Evolutionary conservation across 1,284 basidiomycete genomes (phyloP), one percentile per base, ranked within the genome.

Genomic region (Amylostereum chailletii): DNA sequence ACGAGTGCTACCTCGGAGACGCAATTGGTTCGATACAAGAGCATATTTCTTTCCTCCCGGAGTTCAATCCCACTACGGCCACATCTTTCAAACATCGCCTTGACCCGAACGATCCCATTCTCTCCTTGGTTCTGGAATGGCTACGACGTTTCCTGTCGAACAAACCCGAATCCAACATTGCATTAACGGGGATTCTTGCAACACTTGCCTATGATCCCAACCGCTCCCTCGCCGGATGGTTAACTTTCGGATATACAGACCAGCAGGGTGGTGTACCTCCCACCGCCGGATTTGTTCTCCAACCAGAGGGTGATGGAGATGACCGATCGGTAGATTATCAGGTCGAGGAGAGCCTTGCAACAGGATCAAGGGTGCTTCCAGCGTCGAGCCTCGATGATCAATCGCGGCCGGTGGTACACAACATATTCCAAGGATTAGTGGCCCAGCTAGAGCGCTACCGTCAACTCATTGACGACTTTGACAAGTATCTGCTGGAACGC

Each of bases 181-280:
- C 90, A 0, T 67, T 97, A 53, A 96, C 91, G 0, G 91, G 90
- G 6, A 79, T 85, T 2, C 64, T 97, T 8, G 78, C 87, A 0
- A 80, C 83, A 3, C 70, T 98, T 4, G 88, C 89, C 0, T 70
- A 84, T 9, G 91, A 91, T 60, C 90, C 94, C 1, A 76, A 91
- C 59, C 79, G 94, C 6, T 92, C 89, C 1, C 71, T 97, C 27
- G 81, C 85, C 0, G 92, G 93, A 0, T 98, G 92, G 93, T 65
- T 97, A 47, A 86, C 84, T 2, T 84, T 83, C 60, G 71, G 71
- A n/a, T 58, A 70, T 4, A 73, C 68, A 48, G 75, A 77, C 7
- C 45, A 51, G 48, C 45, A 32, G 32, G 36, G 38, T 47, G 54
- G 1, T 55, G 59, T 7, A 57, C 56, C 34, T 53, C 61, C 5